Base-by-base conservation (phyloP, 805 yeast genomes). In the Ogataea pilisensis region DNA sequence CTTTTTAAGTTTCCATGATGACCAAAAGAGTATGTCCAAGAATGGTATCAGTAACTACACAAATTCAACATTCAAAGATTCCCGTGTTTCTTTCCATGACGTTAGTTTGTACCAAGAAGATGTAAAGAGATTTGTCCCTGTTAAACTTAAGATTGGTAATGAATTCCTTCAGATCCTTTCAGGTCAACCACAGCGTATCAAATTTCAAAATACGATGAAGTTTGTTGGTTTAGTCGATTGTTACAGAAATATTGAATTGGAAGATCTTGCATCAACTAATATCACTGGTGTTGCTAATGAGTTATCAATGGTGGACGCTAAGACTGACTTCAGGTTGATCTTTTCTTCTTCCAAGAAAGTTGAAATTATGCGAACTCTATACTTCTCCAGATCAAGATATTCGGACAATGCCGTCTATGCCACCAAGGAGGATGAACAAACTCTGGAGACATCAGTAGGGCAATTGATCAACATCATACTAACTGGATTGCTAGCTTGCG, bases 301-400 rank as follows among this genome's bases (percentile, higher is more conserved):
- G 48, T 67, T 78, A 39, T 69, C 78, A 0, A 61, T 80, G 41
- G 35, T 44, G 16, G 63, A 62, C 17, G 52, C 70, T 31, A 52
- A 47, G 19, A 58, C 64, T 38, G 67, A 66, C 4, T 51, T 45
- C 14, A 60, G 55, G 16, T 44, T 76, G 24, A 64, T 73, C n/a
- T 54, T 78, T 34, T 54, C 73, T 8, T 72, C 80, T 22, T 57
- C 71, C 1, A 77, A 76, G 50, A 72, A 69, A 47, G 55, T 74
- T 39, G 91, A 84, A 50, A 81, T 85, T n/a, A 72, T 85, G 62
- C 68, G 89, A 49, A 75, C 83, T 45, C 58, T 85, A 31, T 81
- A 82, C 50, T 82, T 81, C 51, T 75, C 88, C 0, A 78, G 82
- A 40, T 78, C 79, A 16, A 72, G 70, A 37, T 65, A 64, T 22